Evolutionary conservation across 2,329 filamentous ascomycete genomes (phyloP).

Genomic region (Stagonosporopsis vannaccii): DNA sequence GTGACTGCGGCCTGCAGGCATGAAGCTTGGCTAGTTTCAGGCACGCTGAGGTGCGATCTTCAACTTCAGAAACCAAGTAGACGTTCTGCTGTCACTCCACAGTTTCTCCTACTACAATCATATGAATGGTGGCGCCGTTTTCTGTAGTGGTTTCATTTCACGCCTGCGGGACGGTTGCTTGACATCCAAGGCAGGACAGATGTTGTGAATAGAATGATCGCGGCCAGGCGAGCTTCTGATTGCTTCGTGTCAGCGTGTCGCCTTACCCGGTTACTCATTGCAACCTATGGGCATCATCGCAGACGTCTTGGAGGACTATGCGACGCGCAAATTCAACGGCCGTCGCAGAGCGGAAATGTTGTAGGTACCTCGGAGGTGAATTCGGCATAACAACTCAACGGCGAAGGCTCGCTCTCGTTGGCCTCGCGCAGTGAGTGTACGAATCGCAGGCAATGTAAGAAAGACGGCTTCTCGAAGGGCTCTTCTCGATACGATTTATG

Average conservation of each 20-base stretch:
- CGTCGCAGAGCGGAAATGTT: conserved; percentile 6
- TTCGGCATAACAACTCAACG: neutral
- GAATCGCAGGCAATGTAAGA: neutral
- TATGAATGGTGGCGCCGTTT: conserved; percentile 11
- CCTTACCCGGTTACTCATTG: neutral
- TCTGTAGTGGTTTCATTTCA: conserved; percentile 16
- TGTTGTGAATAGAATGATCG: conserved; percentile 1
- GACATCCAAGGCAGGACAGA: conserved; percentile 1
- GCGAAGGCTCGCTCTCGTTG: neutral
- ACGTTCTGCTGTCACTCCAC: neutral
- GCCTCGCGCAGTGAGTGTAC: neutral
- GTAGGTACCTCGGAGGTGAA: conserved; percentile 12
- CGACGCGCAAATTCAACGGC: neutral
- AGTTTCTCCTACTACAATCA: neutral
- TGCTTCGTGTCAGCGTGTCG: neutral
- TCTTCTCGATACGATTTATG: neutral
- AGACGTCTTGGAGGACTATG: neutral
- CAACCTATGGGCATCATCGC: neutral
- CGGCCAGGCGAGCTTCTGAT: neutral
- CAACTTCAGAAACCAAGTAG: neutral
- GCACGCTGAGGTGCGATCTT: conserved; percentile 10
- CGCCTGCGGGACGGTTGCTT: conserved; percentile 2
- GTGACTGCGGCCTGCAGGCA: conserved; percentile 37
- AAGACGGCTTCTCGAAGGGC: neutral
- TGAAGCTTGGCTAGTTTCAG: conserved; percentile 48